Conservation (phyloP, 1,284 basidiomycete species). For the Marasmius oreades region DNA sequence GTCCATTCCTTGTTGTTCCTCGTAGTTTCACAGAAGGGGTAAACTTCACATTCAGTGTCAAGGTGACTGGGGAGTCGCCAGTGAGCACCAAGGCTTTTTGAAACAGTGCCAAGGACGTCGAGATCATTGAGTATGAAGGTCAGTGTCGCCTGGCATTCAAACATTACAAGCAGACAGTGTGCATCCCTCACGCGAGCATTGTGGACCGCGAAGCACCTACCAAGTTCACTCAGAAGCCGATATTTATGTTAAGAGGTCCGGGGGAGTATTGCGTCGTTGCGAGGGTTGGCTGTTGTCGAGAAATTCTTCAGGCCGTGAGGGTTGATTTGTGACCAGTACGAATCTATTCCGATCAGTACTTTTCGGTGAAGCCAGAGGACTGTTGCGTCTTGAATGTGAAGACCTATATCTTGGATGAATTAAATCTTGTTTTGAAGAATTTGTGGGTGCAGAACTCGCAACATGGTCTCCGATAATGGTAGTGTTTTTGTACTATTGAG, state of each 20-base stretch:
- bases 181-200: background rate
- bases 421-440: background rate
- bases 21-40: background rate
- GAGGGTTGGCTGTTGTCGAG: background rate
- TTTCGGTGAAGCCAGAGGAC: background rate
- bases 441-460: background rate
- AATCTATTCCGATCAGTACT: background rate
- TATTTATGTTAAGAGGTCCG: background rate
- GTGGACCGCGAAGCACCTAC: background rate
- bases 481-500: background rate
- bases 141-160: background rate
- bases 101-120: background rate
- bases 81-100: background rate
- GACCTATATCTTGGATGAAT: background rate
- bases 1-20: background rate
- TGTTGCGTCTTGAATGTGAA: background rate
- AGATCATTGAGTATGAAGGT: background rate
- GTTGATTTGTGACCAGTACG: background rate
- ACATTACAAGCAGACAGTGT: background rate
- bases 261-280: background rate
- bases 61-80: background rate
- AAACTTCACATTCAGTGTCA: background rate
- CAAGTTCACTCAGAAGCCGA: background rate
- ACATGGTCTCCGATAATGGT: background rate
- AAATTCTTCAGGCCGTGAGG: background rate